Conservation (phyloP, 768 basidiomycete genomes). For the Cystobasidiopsis lactophilus region DNA sequence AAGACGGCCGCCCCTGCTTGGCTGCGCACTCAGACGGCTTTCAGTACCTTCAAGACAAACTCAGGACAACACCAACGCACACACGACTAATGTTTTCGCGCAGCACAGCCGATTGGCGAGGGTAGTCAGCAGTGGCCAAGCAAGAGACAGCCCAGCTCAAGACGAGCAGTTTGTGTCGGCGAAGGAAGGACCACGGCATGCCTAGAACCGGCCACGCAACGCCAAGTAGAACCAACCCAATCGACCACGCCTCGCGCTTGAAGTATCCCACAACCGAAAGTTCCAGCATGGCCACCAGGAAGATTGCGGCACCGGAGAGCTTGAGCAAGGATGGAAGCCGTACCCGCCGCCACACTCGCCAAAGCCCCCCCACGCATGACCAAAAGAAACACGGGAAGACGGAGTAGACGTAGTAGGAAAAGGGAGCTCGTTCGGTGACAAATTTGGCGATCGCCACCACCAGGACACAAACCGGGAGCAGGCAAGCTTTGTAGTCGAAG, state of each 20-base stretch:
- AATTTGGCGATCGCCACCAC: slow-evolving; percentile 33
- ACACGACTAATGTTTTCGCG: no score
- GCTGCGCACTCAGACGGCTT: no score
- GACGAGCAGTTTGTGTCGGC: background rate
- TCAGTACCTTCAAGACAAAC: no score
- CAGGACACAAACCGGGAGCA: slow-evolving; percentile 22
- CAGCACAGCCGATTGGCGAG: no score
- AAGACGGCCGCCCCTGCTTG: no score
- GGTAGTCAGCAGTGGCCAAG: background rate
- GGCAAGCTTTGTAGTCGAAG: background rate
- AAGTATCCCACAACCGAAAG: background rate
- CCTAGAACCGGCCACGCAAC: background rate
- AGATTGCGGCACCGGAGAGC: background rate
- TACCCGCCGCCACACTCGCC: no score
- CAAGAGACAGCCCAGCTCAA: no score
- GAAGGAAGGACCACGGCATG: no score
- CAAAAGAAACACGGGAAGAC: slow-evolving; percentile 59
- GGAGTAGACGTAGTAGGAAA: slow-evolving; percentile 53
- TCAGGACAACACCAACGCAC: no score
- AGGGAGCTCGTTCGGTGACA: slow-evolving; percentile 41
- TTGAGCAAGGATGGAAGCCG: no score
- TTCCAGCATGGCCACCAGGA: background rate
- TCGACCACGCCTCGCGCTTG: background rate
- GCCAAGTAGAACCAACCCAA: background rate
- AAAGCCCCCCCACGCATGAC: no score